Conservation (phyloP, 257 asterid species). For the Osmanthus fragrans region DNA sequence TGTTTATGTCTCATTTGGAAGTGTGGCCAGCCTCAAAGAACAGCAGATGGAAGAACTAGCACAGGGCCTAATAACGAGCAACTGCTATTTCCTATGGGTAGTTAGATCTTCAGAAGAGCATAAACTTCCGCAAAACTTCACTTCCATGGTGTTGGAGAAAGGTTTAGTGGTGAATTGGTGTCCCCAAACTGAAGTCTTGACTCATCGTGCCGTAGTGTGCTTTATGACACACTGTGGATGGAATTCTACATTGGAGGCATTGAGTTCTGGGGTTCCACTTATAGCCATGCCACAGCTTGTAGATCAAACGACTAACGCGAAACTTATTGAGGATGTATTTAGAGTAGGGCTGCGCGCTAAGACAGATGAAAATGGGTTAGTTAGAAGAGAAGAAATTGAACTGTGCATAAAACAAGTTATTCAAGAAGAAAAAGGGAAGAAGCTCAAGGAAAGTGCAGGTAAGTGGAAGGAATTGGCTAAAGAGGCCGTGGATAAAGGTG, state of each 20-base stretch:
- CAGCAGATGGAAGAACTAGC: slow-evolving; percentile 33
- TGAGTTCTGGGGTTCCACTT: slow-evolving; percentile 21
- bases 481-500: not conserved
- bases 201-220: slow-evolving; percentile 24
- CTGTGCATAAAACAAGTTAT: slow-evolving; percentile 22
- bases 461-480: slow-evolving; percentile 15
- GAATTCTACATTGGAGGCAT: slow-evolving; percentile 32
- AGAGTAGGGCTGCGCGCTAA: slow-evolving; percentile 21
- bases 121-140: slow-evolving; percentile 24
- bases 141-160: not conserved
- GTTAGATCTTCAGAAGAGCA: slow-evolving; percentile 26
- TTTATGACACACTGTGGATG: slow-evolving; percentile 37
- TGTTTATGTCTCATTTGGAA: slow-evolving; percentile 37
- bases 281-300: slow-evolving; percentile 15
- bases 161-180: slow-evolving; percentile 34
- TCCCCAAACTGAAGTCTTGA: slow-evolving; percentile 31
- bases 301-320: slow-evolving; percentile 32
- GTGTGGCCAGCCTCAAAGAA: slow-evolving; percentile 4
- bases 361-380: slow-evolving; percentile 21
- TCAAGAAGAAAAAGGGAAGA: slow-evolving; percentile 16
- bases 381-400: slow-evolving; percentile 28
- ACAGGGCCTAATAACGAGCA: slow-evolving; percentile 10
- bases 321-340: slow-evolving; percentile 32
- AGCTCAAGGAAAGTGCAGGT: not conserved
- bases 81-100: slow-evolving; percentile 26